Evolutionary conservation across 768 basidiomycete genomes (phyloP), one percentile per base, ranked within the genome.

Genomic region (Mycena epipterygia): DNA sequence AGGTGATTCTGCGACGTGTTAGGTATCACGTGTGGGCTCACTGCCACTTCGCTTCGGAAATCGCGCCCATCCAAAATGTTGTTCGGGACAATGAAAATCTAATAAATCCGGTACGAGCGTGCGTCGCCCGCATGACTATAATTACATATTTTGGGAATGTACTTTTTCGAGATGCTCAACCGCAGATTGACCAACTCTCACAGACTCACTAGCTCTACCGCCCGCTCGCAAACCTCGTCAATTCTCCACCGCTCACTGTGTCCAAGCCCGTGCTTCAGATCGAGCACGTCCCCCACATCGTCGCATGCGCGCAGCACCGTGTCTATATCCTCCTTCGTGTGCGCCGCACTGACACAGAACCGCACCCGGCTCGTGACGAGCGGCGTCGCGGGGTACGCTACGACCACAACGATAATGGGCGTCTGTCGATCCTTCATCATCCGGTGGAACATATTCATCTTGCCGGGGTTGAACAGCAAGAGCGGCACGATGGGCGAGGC

Each of bases 311-410:
- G 83, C 53, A 99, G 85, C 37, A 99, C 82, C 21, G 84, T 83
- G 83, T 99, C 98, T 65, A 99, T 89, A 77, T 99, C 98, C 75
- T 96, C 93, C 84, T 99, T 99, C 67, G 97, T 98, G 85, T 99
- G 98, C 52, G 96, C 86, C 13, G 97, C 94, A 63, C 93, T 95
- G 14, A 98, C 88, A 78, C 98, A 99, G 87, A 99, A 98, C 76
- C 98, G 87, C 59, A 96, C 95, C 29, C 98, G 89, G 56, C 90
- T 88, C 14, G 94, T 95, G 67, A 96, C 90, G 51, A 98, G 89
- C 19, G 96, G 92, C 35, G 97, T 98, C 2, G 96, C 96, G 17
- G 92, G 94, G 78, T 97, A 97, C 27, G 90, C 93, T 12, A 97
- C 95, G 39, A 97, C 94, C 27, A 98, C 96, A 7, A 95, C 91